Evolutionary conservation across 2,329 filamentous ascomycete species (phyloP).

Genomic region (Stemphylium vesicarium): DNA sequence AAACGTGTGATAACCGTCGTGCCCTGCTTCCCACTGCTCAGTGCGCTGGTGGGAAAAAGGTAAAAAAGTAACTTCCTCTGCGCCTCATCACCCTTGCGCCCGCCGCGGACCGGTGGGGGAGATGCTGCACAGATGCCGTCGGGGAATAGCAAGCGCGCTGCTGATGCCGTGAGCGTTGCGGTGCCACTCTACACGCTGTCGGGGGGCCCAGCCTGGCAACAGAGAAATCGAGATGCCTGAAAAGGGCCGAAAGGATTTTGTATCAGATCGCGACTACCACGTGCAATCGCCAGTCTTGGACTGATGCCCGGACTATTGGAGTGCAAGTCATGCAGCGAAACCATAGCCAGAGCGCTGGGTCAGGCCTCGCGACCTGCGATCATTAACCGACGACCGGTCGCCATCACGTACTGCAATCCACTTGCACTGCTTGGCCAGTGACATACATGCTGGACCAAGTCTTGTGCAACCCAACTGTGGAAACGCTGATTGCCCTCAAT

Average conservation of each 20-base stretch:
- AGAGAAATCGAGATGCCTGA: slow-evolving; percentile 5
- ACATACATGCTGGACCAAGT: slow-evolving; percentile 27
- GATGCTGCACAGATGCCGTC: neutral
- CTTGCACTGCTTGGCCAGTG: slow-evolving; percentile 18
- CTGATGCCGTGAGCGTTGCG: neutral
- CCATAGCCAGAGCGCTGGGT: slow-evolving; percentile 37
- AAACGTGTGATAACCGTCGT: slow-evolving; percentile 7
- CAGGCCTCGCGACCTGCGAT: slow-evolving; percentile 24
- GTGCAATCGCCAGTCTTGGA: slow-evolving; percentile 31
- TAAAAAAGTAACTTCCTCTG: neutral
- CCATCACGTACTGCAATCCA: slow-evolving; percentile 22
- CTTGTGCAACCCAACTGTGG: slow-evolving; percentile 30
- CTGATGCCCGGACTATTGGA: slow-evolving; percentile 24
- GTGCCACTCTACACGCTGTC: no score
- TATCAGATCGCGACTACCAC: slow-evolving; percentile 33
- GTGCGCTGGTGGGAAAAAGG: neutral
- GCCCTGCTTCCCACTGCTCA: neutral
- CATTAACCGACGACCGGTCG: slow-evolving; percentile 27
- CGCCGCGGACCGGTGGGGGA: slow-evolving; percentile 5
- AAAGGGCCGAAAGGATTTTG: slow-evolving; percentile 20
- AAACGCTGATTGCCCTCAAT: slow-evolving; percentile 19
- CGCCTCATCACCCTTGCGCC: slow-evolving; percentile 6
- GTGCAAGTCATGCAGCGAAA: slow-evolving; percentile 42
- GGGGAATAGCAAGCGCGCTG: no score
- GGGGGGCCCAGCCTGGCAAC: neutral